phyloP scores from a whole-genome alignment of 2,329 filamentous ascomycete genomes.

The Pseudocercospora ulei region DNA sequence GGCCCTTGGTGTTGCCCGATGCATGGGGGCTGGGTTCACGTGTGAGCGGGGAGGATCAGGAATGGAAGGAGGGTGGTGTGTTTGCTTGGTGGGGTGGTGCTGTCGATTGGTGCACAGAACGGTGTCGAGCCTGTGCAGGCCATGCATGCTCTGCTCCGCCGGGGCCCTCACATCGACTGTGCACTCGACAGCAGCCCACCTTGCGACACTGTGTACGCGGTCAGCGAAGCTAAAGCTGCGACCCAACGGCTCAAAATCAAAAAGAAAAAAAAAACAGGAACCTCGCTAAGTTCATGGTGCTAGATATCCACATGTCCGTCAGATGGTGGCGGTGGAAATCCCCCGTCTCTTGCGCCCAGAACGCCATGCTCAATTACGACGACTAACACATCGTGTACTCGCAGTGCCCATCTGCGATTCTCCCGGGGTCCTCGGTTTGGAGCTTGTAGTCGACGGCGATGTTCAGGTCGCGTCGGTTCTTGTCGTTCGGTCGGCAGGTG shows the following conservation, averaged over 20 bases:
- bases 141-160: too few species aligned
- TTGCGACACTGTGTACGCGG: too few species aligned
- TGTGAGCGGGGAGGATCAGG: too few species aligned
- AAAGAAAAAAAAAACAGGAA: constrained; percentile 8
- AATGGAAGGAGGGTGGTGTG: too few species aligned
- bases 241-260: constrained; percentile 23
- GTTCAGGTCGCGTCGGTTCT: constrained; percentile 91
- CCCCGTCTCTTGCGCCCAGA: constrained; percentile 4
- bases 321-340: not conserved
- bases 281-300: constrained; percentile 16
- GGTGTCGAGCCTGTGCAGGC: too few species aligned
- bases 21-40: too few species aligned
- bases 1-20: too few species aligned
- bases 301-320: constrained; percentile 20
- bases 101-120: too few species aligned
- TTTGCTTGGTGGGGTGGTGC: too few species aligned
- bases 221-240: constrained; percentile 36
- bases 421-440: constrained; percentile 61
- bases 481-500: constrained; percentile 76
- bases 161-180: too few species aligned
- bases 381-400: constrained; percentile 61
- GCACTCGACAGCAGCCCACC: too few species aligned
- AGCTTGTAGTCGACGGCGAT: constrained; percentile 78
- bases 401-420: constrained; percentile 59
- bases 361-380: constrained; percentile 17